Conservation (phyloP, 305 asterid species). For the Fraxinus ornus region DNA sequence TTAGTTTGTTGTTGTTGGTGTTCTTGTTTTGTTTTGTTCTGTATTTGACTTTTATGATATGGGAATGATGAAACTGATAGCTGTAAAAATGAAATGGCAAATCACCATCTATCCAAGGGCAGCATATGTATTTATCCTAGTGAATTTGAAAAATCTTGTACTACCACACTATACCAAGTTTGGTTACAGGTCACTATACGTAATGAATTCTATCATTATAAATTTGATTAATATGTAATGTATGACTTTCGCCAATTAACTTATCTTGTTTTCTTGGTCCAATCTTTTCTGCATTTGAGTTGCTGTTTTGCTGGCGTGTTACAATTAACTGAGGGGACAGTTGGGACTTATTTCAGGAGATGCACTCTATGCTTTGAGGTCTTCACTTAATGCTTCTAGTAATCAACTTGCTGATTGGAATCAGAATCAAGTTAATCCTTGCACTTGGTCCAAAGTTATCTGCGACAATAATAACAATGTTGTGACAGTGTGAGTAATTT, state of each 20-base stretch:
- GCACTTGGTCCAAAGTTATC: conserved; percentile 87
- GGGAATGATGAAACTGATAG: not conserved
- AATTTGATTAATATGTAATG: not conserved
- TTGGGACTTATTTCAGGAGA: conserved; percentile 51
- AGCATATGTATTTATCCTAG: not conserved
- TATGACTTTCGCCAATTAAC: not conserved
- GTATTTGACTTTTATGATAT: not conserved
- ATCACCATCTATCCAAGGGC: not conserved
- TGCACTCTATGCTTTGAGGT: conserved; percentile 63
- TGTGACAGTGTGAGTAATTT: conserved; percentile 62
- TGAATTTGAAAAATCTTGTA: not conserved
- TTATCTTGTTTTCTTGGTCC: not conserved
- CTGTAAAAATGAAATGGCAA: not conserved
- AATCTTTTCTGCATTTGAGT: not conserved
- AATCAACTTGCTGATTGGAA: conserved; percentile 80
- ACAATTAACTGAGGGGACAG: conserved; percentile 1
- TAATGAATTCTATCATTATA: not conserved
- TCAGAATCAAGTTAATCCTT: conserved; percentile 75
- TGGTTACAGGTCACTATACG: not conserved
- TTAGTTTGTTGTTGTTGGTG: not conserved
- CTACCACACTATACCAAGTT: not conserved
- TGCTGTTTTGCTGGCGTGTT: not conserved
- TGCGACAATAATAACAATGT: conserved; percentile 62
- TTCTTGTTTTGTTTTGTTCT: not conserved
- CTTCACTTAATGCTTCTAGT: conserved; percentile 62